Evolutionary conservation across 805 yeast species (phyloP).

Genomic region (Diddensiella santjacobensis): DNA sequence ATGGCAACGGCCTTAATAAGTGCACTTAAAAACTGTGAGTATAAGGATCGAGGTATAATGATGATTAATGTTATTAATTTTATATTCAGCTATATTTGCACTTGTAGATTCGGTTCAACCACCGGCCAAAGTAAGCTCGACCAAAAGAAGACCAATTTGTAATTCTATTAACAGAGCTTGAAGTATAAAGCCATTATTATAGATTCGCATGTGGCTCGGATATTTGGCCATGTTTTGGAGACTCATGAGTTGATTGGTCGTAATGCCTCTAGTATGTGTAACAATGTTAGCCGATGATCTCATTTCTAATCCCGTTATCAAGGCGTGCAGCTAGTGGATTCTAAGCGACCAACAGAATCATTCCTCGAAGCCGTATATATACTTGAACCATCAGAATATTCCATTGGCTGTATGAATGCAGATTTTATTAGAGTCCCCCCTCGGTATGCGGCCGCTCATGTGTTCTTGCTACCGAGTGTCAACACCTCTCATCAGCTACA

Average conservation of each 20-base stretch:
- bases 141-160: background rate
- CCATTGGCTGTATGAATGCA: slow-evolving; percentile 70
- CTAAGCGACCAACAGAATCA: slow-evolving; percentile 54
- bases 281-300: background rate
- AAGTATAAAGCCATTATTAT: slow-evolving; percentile 37
- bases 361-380: slow-evolving; percentile 79
- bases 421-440: slow-evolving; percentile 64
- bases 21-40: slow-evolving; percentile 16
- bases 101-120: slow-evolving; percentile 43
- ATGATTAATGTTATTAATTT: background rate
- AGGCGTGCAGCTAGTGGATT: slow-evolving; percentile 42
- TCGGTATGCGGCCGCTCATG: slow-evolving; percentile 72
- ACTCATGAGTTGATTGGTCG: slow-evolving; percentile 37
- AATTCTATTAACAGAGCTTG: background rate
- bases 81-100: slow-evolving; percentile 29
- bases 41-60: background rate
- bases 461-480: slow-evolving; percentile 64
- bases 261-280: slow-evolving; percentile 38
- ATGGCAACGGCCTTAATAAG: slow-evolving; percentile 20
- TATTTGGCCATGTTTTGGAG: slow-evolving; percentile 33
- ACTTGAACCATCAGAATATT: slow-evolving; percentile 62
- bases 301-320: background rate
- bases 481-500: slow-evolving; percentile 20
- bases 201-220: slow-evolving; percentile 27
- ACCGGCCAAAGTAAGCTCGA: slow-evolving; percentile 17